These are phyloP conservation scores for Vanrija sp. DNA, from an alignment of 1,284 basidiomycete genomes.

Conservation along the genomic window DNA sequence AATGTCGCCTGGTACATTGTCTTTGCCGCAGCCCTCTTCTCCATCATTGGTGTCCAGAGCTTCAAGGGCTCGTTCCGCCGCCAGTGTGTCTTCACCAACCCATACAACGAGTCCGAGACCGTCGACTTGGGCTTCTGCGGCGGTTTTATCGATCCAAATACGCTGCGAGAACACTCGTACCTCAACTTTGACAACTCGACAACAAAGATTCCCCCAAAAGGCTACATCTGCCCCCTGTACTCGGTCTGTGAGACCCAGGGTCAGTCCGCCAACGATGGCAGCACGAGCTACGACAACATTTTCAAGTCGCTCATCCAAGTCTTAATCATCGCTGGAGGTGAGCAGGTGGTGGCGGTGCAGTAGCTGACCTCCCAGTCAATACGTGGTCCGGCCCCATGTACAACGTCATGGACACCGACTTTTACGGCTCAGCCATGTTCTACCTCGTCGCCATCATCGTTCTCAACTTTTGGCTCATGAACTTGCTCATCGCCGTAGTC, in stretches of 20 bases:
- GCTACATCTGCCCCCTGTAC: slow-evolving; percentile 75
- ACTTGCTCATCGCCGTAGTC: slow-evolving; percentile 92
- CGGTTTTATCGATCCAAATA: slow-evolving; percentile 63
- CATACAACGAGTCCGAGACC: slow-evolving; percentile 33
- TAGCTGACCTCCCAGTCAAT: slow-evolving; percentile 35
- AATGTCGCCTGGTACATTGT: slow-evolving; percentile 87
- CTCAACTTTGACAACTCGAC: slow-evolving; percentile 23
- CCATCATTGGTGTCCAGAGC: slow-evolving; percentile 83
- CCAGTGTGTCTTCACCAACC: slow-evolving; percentile 50
- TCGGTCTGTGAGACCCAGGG: slow-evolving; percentile 58
- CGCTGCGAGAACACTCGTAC: slow-evolving; percentile 45
- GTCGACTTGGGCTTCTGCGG: slow-evolving; percentile 59
- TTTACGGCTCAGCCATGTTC: slow-evolving; percentile 79
- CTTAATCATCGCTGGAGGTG: slow-evolving; percentile 75
- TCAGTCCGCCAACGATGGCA: slow-evolving; percentile 63
- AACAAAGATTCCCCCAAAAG: slow-evolving; percentile 61
- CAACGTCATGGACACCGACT: slow-evolving; percentile 84
- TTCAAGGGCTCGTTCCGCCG: slow-evolving; percentile 80
- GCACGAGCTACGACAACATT: slow-evolving; percentile 87
- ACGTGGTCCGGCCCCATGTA: slow-evolving; percentile 71
- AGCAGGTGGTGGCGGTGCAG: slow-evolving; percentile 30
- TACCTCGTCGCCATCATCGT: slow-evolving; percentile 80
- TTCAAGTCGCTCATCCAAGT: slow-evolving; percentile 79
- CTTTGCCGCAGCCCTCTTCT: slow-evolving; percentile 86
- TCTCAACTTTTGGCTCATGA: slow-evolving; percentile 91